phyloP scores from a whole-genome alignment of 805 yeast species.

The Geotrichum ghanense region DNA sequence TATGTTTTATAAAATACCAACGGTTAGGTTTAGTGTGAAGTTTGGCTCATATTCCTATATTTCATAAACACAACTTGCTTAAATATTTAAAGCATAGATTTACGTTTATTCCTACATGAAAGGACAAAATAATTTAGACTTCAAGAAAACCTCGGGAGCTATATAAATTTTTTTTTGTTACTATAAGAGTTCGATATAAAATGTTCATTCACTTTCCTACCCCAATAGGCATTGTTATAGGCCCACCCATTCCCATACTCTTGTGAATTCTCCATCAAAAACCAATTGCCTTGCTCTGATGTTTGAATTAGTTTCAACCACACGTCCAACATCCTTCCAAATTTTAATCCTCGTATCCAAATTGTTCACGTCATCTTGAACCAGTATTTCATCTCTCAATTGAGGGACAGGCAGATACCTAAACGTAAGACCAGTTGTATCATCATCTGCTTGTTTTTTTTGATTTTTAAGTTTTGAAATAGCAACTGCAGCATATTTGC shows the following conservation, averaged over 20 bases:
- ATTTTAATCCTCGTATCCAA: background rate
- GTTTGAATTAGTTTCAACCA: conserved; percentile 55
- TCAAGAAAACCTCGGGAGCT: no score
- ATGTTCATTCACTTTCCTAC: no score
- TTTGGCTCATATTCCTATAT: no score
- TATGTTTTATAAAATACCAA: no score
- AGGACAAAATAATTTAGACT: no score
- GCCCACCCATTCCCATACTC: conserved; percentile 70
- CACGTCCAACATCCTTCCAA: conserved; percentile 48
- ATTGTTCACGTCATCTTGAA: conserved; percentile 2
- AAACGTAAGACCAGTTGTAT: background rate
- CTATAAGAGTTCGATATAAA: no score
- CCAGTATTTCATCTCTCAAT: conserved; percentile 10
- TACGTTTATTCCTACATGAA: no score
- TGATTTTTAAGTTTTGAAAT: background rate
- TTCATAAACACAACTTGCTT: no score
- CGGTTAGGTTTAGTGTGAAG: no score
- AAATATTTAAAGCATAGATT: no score
- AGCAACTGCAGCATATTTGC: conserved; percentile 3
- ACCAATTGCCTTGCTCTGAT: conserved; percentile 54
- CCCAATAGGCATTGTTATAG: no score
- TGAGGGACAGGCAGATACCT: background rate
- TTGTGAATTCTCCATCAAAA: conserved; percentile 76
- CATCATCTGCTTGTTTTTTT: background rate
- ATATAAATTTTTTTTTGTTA: no score